phyloP scores from a whole-genome alignment of 2,329 filamentous ascomycete genomes.

The Teratosphaeria viscida region DNA sequence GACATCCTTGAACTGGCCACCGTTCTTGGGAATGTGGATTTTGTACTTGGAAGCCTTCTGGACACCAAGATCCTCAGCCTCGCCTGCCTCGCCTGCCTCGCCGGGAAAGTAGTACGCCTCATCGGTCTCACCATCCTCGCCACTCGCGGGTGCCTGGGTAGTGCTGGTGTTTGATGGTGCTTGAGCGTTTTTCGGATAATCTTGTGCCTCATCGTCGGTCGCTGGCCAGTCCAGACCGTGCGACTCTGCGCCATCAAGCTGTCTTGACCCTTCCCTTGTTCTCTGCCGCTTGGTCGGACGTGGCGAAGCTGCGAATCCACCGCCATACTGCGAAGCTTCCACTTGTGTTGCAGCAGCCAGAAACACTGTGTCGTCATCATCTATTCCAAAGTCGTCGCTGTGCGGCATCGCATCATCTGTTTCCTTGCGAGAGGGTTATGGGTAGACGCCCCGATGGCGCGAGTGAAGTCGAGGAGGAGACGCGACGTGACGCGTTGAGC shows the following conservation, averaged over 20 bases:
- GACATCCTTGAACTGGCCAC: constrained; percentile 30
- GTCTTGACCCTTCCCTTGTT: constrained; percentile 8
- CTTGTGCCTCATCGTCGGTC: constrained; percentile 12
- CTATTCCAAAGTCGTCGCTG: constrained; percentile 24
- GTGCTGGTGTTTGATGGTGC: constrained; percentile 4
- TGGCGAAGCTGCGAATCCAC: constrained; percentile 22
- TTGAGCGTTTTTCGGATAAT: constrained; percentile 7
- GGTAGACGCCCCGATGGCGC: not conserved
- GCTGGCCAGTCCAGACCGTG: constrained; percentile 11
- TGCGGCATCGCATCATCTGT: constrained; percentile 14
- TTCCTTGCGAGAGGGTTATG: not conserved
- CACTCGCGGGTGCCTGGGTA: constrained; percentile 3
- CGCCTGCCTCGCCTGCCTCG: constrained; percentile 10
- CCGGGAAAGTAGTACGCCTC: constrained; percentile 17
- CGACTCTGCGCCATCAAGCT: constrained; percentile 17
- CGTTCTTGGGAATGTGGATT: constrained; percentile 33
- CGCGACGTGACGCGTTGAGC: constrained; percentile 2
- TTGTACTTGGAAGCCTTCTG: constrained; percentile 30
- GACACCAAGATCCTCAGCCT: constrained; percentile 8
- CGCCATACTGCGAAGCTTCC: constrained; percentile 18
- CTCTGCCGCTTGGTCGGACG: constrained; percentile 23
- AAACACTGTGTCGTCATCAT: constrained; percentile 24
- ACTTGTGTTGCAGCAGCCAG: constrained; percentile 22
- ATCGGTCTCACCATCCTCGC: constrained; percentile 7
- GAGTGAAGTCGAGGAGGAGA: not conserved